Base-by-base conservation (phyloP, 2,329 filamentous ascomycete genomes). In the Byssoonygena ceratinophila region DNA sequence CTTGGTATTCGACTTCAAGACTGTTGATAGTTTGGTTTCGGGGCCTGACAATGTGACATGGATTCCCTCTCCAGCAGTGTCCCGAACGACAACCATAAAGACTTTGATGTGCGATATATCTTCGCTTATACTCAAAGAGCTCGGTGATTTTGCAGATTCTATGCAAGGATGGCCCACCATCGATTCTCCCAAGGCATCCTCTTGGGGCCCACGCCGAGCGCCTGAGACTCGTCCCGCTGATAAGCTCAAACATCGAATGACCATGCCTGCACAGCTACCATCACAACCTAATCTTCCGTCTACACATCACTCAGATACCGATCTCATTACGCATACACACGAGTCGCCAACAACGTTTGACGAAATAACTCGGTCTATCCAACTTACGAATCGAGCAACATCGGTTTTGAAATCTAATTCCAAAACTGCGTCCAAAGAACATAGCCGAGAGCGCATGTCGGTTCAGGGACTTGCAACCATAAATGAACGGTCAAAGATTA, bases 21-120 rank as follows among this genome's bases (percentile, higher is more conserved):
- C 70, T 12, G 71, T 74, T 1, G 70, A 80, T 14, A 76, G 76
- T 20, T 72, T 84, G 41, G 79, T 80, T 25, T 66, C 63, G 62
- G 68, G 63, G 9, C 74, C 76, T 2, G 81, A 88, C 59, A 85
- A 83, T 45, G 78, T 92, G 37, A 74, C 83, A 43, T 76, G 80
- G 36, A 79, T 95, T 23, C 89, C 88, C 14, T 80, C 83, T 0
- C 72, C 73, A 18, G 77, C 83, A 53, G 74, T 81, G 25, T 85
- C 82, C 43, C 86, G 82, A 62, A 78, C 81, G 46, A 92, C 88
- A 1, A 92, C 88, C 1, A 82, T 90, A 66, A 87, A 86, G 69
- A 86, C 84, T 0, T 76, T 86, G 61, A 83, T 91, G 79, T 88
- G 85, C 63, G 83, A 88, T 65, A 78, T 90, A 52, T 87, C 85